Base-by-base conservation (phyloP, 345 rosid species). In the Eucalyptus sp. region DNA sequence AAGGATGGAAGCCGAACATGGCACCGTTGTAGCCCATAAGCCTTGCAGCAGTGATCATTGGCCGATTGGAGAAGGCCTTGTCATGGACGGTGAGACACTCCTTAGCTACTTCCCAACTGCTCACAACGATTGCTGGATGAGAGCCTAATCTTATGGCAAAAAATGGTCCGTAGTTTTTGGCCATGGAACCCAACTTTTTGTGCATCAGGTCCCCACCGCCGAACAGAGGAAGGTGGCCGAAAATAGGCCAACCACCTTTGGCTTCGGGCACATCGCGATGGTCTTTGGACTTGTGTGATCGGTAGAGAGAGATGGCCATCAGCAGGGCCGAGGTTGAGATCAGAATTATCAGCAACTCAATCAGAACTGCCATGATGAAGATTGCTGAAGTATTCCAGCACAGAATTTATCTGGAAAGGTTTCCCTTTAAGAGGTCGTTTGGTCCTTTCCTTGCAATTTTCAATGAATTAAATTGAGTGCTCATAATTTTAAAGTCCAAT, bases 141-240 rank as follows among this genome's bases (percentile, higher is more conserved):
- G 91, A 88, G n/a, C 91, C 94, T 3, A 93, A 87, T 86, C 87
- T 91, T 15, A 92, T 50, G 17, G 86, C 51, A 22, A 93, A 93
- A 7, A 89, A 81, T 2, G 93, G 92, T 29, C 93, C 92, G 49
- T 91, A 89, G 14, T 90, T 86, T 37, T 92, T 91, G 17, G 94
- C 93, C 92, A 93, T 87, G 90, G 56, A 83, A 8, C 86, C 86
- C 24, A 94, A 68, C 14, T 50, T 86, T 85, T 87, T 88, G 87
- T 90, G 90, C 25, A n/a, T 80, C 17, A 91, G 88, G 66, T 92
- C 88, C 17, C 60, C 25, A 51, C 89, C 88, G 7, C 88, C 88
- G 4, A 92, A 87, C 81, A 93, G 92, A 85, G 89, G 93, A 89
- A 90, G 50, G 85, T 93, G 94, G 11, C 94, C 95, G 18, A 92